A percentile compares a stretch with the other conserved stretches of the same genome.
These are phyloP conservation scores for Glycine tomentella DNA, from an alignment of 306 rosid species.

Conservation along the genomic window DNA sequence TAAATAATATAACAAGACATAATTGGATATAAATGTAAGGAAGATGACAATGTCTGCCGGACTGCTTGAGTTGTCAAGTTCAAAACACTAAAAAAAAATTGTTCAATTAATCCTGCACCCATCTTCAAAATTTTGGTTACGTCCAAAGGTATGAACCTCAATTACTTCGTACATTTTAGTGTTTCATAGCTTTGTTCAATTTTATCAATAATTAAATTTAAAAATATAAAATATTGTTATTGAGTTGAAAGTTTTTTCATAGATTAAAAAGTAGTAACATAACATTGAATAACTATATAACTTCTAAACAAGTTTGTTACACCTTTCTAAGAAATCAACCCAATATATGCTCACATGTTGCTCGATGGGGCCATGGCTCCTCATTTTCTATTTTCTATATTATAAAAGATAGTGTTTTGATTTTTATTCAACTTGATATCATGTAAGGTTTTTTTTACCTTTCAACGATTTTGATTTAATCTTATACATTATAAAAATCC, in stretches of 20 bases:
- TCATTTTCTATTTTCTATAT: not conserved
- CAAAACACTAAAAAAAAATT: not conserved
- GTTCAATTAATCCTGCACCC: not conserved
- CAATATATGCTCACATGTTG: not conserved
- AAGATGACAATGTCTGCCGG: not conserved
- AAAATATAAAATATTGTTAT: not conserved
- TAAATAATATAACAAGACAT: not conserved
- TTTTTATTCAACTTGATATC: not conserved
- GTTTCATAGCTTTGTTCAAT: not conserved
- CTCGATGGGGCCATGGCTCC: not conserved
- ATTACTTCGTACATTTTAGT: not conserved
- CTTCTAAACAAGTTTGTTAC: too few species aligned
- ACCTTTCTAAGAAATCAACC: not conserved
- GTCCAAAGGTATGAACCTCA: not conserved
- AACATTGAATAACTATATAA: not conserved
- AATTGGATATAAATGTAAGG: not conserved
- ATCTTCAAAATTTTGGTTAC: not conserved
- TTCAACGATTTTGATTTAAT: too few species aligned
- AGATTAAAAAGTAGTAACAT: not conserved
- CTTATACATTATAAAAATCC: not conserved
- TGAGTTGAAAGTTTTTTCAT: not conserved
- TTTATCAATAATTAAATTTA: not conserved
- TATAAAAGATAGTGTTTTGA: not conserved
- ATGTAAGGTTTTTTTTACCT: not conserved
- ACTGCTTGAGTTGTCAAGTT: not conserved